Evolutionary conservation across 257 asterid species (phyloP).

Genomic region (Penstemon davidsonii): DNA sequence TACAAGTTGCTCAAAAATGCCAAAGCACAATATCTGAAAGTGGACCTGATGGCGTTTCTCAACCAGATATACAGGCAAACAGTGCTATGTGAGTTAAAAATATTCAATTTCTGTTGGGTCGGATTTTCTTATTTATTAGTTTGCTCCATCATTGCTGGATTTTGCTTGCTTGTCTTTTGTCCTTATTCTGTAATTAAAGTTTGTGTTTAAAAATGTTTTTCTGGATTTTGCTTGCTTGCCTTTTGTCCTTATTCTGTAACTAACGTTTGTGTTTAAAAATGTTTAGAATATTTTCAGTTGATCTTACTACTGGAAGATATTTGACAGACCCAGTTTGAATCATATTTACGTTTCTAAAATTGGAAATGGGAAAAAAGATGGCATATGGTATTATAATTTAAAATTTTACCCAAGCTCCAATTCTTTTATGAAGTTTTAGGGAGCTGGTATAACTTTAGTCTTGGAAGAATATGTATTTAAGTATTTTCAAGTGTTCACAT

Average conservation of each 20-base stretch:
- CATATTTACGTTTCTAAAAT: neutral
- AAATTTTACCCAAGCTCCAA: constrained; percentile 11
- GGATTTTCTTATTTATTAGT: neutral
- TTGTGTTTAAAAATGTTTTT: too few species aligned
- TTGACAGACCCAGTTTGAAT: neutral
- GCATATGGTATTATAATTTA: neutral
- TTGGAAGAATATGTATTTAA: constrained; percentile 8
- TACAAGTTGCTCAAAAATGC: constrained; percentile 97
- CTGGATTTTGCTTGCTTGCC: neutral
- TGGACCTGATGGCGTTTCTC: constrained; percentile 85
- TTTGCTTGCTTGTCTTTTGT: neutral
- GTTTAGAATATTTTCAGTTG: constrained; percentile 10
- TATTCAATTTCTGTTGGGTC: constrained; percentile 1
- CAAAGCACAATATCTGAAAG: constrained; percentile 84
- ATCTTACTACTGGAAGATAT: neutral
- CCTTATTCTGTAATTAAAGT: too few species aligned
- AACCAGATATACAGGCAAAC: constrained; percentile 84
- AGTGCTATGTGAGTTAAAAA: constrained; percentile 70
- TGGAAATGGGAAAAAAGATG: neutral
- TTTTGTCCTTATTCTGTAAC: constrained; percentile 6
- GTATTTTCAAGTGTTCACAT: neutral
- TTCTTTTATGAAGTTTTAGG: constrained; percentile 3
- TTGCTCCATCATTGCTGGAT: neutral
- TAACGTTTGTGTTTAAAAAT: neutral
- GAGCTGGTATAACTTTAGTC: constrained; percentile 9